These are phyloP conservation scores for Dicorynia guianensis DNA, from an alignment of 306 rosid genomes.

Conservation along the genomic window DNA sequence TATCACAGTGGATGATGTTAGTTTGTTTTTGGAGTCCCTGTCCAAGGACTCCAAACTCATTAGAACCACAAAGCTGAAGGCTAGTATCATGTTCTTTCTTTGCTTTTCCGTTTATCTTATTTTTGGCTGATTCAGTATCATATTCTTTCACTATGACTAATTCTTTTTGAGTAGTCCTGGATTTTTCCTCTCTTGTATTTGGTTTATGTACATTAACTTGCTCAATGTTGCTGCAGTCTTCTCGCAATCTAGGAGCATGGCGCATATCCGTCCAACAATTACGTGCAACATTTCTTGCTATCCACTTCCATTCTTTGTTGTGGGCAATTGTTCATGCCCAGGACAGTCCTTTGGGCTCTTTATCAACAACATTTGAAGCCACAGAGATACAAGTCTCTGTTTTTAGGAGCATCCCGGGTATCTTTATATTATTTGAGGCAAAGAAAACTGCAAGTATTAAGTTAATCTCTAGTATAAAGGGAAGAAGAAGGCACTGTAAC, in stretches of 20 bases:
- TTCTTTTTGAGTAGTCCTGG: not conserved
- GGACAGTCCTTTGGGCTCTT: conserved; percentile 84
- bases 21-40: conserved; percentile 62
- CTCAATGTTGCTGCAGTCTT: conserved; percentile 59
- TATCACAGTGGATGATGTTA: conserved; percentile 63
- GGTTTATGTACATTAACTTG: conserved; percentile 15
- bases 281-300: conserved; percentile 50
- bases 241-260: conserved; percentile 88
- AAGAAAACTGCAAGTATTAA: not conserved
- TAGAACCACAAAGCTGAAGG: conserved; percentile 75
- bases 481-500: no score
- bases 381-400: conserved; percentile 59
- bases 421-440: not conserved
- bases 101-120: no score
- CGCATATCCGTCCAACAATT: conserved; percentile 82
- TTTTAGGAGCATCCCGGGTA: not conserved
- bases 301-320: conserved; percentile 60
- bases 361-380: conserved; percentile 94
- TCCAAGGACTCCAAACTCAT: conserved; percentile 63
- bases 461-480: no score
- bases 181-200: not conserved
- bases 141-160: not conserved
- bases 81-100: conserved; percentile 6
- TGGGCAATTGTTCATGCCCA: conserved; percentile 72
- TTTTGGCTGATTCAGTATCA: no score